These are phyloP conservation scores for Cryptosporidium meleagridis DNA, from an alignment of 169 alveolate species.

Conservation along the genomic window DNA sequence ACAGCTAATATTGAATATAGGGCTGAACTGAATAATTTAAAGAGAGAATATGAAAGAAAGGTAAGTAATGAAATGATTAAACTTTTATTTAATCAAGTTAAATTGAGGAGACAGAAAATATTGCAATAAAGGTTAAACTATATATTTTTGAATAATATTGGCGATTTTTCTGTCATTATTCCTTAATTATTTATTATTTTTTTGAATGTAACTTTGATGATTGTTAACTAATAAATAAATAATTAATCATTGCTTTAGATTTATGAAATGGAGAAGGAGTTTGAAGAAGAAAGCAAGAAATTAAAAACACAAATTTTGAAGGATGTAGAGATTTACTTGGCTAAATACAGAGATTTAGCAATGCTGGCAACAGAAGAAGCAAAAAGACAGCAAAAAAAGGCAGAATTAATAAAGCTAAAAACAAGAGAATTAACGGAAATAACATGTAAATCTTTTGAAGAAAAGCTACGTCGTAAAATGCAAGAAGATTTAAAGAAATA, in stretches of 20 bases:
- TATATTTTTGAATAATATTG: not conserved
- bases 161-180: not conserved
- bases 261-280: constrained; percentile 57
- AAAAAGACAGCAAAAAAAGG: constrained; percentile 58
- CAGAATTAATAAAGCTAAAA: constrained; percentile 50
- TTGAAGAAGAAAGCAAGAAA: constrained; percentile 43
- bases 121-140: too few species aligned
- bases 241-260: constrained; percentile 20
- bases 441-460: constrained; percentile 65
- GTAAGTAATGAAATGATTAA: not conserved
- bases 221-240: not conserved
- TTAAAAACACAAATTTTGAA: constrained; percentile 24
- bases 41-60: constrained; percentile 65
- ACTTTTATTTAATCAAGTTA: not conserved
- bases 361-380: constrained; percentile 67
- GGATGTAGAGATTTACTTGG: constrained; percentile 57
- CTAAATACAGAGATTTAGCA: constrained; percentile 66
- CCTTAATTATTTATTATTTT: too few species aligned
- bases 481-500: constrained; percentile 49
- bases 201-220: too few species aligned
- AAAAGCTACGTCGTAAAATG: constrained; percentile 37
- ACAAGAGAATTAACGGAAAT: constrained; percentile 62
- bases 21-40: constrained; percentile 42
- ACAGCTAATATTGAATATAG: constrained; percentile 64
- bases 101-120: not conserved